phyloP scores from a whole-genome alignment of 2,329 filamentous ascomycete genomes.

The Epichloe uncinata region DNA sequence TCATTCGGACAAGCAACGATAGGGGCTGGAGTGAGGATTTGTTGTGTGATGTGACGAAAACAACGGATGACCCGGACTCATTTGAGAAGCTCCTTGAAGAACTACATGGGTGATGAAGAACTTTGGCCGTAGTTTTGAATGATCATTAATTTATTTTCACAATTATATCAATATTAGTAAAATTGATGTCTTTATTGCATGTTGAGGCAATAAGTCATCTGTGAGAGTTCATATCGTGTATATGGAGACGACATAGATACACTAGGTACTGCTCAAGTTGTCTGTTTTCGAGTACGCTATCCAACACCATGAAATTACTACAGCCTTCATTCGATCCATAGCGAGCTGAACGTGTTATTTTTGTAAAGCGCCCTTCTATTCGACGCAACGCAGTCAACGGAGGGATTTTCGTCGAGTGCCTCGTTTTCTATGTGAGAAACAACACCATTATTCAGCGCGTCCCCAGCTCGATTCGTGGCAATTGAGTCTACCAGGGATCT shows the following conservation, averaged over 20 bases:
- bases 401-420: background rate
- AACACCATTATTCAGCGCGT: background rate
- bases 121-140: background rate
- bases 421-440: background rate
- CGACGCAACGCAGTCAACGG: background rate
- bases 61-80: constrained; percentile 10
- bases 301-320: no score
- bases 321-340: background rate
- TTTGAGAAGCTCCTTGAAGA: constrained; percentile 19
- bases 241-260: background rate
- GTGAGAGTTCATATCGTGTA: background rate
- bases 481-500: background rate
- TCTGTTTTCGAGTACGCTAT: background rate
- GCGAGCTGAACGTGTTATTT: background rate
- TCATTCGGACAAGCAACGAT: constrained; percentile 44
- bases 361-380: background rate
- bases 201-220: background rate
- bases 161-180: no score
- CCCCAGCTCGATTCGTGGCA: background rate
- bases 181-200: background rate
- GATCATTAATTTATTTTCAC: background rate
- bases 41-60: constrained; percentile 34
- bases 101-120: constrained; percentile 19
- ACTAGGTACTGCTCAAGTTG: background rate
- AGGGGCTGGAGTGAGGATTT: constrained; percentile 32